Evolutionary conservation across 192 early-diverging fungal species (phyloP), one percentile per base, ranked within the genome.

Genomic region (Umbelopsis vinacea): DNA sequence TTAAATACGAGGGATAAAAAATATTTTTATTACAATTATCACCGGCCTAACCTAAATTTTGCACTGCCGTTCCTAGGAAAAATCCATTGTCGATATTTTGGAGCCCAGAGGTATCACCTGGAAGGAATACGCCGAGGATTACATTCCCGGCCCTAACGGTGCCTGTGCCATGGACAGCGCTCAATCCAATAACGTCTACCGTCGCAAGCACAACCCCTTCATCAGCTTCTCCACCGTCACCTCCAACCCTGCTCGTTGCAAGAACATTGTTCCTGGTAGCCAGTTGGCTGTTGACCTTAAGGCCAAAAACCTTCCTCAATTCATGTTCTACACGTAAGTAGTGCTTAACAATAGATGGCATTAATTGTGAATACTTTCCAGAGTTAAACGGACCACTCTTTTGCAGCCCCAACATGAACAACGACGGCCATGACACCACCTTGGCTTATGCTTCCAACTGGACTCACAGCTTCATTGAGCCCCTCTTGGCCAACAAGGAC

Each of bases 71-170:
- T n/a, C 48, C 19, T 12, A 63, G 57, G 57, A 63, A 38, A 69
- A 69, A 53, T 69, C 68, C 4, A 69, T 87, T 22, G 82, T 80
- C 21, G 88, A 88, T 68, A 69, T 80, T n/a, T 71, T 88, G 48
- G 86, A 88, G 69, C 73, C 81, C 66, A 75, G 71, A 19, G 80
- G 83, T 57, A 48, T 83, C 23, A 55, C 79, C 37, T 89, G 88
- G 88, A 83, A 78, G 53, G 46, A 74, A 22, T 88, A 89, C 78
- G 74, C 80, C 45, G 81, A 88, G 68, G 69, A 69, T 48, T 89
- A 83, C 68, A 78, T 80, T 23, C 29, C 46, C 4, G 33, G 52
- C 4, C 23, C 45, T n/a, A 12, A 15, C 10, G 55, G 46, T n/a
- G 40, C 19, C 12, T 50, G 43, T 45, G 11, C 21, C 21, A 46